Evolutionary conservation across 2,329 filamentous ascomycete species (phyloP).

Genomic region (Lecanicillium sp.): DNA sequence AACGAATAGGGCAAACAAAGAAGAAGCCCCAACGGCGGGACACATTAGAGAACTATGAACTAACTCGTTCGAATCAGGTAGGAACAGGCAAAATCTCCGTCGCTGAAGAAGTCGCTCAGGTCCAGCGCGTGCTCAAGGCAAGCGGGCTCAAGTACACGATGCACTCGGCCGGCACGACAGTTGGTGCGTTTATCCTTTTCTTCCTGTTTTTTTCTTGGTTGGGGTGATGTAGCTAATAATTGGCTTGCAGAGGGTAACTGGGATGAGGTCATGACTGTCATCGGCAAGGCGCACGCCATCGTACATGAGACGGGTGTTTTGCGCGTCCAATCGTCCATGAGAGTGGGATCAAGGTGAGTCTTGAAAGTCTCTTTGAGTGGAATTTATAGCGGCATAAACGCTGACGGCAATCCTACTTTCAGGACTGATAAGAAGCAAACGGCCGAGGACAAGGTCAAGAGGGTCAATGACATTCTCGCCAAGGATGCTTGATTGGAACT

Average conservation of each 20-base stretch:
- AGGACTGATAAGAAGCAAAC: conserved; percentile 83
- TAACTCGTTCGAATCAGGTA: conserved; percentile 40
- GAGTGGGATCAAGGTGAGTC: conserved; percentile 67
- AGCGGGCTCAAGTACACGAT: conserved; percentile 79
- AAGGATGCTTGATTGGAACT: conserved; percentile 12
- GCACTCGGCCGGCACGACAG: conserved; percentile 89
- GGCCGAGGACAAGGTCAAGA: conserved; percentile 70
- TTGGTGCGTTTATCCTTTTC: conserved; percentile 52
- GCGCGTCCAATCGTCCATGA: conserved; percentile 81
- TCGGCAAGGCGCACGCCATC: conserved; percentile 77
- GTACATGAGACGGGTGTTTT: conserved; percentile 71
- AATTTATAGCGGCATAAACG: too few relatives aligned
- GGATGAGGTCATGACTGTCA: conserved; percentile 77
- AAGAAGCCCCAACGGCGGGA: neutral
- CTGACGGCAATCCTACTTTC: conserved; percentile 1
- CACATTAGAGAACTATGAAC: neutral
- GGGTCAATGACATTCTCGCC: conserved; percentile 44
- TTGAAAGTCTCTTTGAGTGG: too few relatives aligned
- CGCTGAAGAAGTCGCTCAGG: conserved; percentile 76
- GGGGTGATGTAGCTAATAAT: neutral
- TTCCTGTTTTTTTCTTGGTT: conserved; percentile 3
- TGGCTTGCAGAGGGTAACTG: conserved; percentile 70
- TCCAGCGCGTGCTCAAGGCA: conserved; percentile 75
- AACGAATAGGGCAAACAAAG: too few relatives aligned
- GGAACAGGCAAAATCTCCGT: conserved; percentile 73